Conservation (phyloP, 345 rosid species). For the Triadica sebifera region DNA sequence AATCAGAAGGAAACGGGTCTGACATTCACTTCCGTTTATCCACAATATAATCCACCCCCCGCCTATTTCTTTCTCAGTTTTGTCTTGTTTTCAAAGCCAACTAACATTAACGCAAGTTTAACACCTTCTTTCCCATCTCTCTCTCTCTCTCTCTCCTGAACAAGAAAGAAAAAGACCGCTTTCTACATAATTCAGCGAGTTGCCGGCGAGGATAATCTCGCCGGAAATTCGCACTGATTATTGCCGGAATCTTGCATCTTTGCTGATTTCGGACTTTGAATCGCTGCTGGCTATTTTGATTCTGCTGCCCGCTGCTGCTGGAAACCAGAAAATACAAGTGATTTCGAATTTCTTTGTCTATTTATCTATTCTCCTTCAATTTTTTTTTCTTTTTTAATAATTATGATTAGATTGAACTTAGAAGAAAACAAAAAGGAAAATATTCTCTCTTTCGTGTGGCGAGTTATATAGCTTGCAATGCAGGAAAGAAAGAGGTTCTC, state of each 20-base stretch:
- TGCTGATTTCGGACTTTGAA: background rate
- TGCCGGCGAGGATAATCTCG: constrained; percentile 47
- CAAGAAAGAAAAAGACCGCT: background rate
- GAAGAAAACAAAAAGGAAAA: constrained; percentile 28
- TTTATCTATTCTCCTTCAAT: background rate
- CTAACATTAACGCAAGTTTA: constrained; percentile 9
- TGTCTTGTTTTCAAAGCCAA: constrained; percentile 32
- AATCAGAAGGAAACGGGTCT: constrained; percentile 21
- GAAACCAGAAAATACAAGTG: constrained; percentile 16
- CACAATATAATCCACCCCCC: constrained; percentile 10
- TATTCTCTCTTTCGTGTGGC: constrained; percentile 31
- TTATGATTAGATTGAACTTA: constrained; percentile 35
- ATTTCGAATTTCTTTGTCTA: background rate
- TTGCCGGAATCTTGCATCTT: constrained; percentile 15
- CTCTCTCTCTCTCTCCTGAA: constrained; percentile 6
- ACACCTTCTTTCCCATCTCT: background rate
- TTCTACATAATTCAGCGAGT: constrained; percentile 3
- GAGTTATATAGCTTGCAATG: constrained; percentile 42
- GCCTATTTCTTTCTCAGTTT: constrained; percentile 34
- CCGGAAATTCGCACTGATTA: constrained; percentile 34
- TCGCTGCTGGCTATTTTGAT: background rate
- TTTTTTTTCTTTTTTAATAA: background rate
- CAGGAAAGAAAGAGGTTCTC: constrained; percentile 28
- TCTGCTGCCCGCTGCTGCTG: background rate
- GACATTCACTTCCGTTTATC: constrained; percentile 18